Percentiles rank a stretch among this genome's conserved stretches.
These are phyloP conservation scores for Myxozyma kluyveri DNA, from an alignment of 805 yeast species.

Conservation along the genomic window DNA sequence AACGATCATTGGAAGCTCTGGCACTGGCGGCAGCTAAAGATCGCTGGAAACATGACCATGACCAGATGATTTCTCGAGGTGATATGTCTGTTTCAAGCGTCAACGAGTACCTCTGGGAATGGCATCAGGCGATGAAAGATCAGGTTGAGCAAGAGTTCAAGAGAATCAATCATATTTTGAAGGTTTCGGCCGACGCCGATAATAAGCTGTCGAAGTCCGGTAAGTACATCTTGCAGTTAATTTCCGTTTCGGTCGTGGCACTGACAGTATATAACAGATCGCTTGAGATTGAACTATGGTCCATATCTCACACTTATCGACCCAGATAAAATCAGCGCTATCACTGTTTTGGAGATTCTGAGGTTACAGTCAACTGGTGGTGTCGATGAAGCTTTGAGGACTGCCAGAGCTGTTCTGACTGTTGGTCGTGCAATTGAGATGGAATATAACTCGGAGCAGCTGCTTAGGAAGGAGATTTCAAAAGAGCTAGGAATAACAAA, in stretches of 20 bases:
- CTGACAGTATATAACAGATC: conserved; percentile 1
- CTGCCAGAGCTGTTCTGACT: conserved; percentile 73
- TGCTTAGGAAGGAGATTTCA: conserved; percentile 49
- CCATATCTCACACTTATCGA: conserved; percentile 72
- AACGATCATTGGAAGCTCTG: conserved; percentile 67
- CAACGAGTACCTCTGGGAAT: conserved; percentile 74
- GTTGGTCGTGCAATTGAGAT: conserved; percentile 83
- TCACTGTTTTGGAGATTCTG: conserved; percentile 77
- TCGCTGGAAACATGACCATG: conserved; percentile 84
- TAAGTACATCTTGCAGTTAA: not conserved
- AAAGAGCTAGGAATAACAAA: conserved; percentile 9
- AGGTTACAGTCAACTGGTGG: conserved; percentile 74
- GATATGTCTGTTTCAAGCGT: conserved; percentile 53
- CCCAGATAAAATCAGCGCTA: conserved; percentile 77
- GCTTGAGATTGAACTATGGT: conserved; percentile 51
- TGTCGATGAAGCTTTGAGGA: conserved; percentile 71
- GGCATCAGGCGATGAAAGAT: conserved; percentile 77
- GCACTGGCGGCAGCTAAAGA: conserved; percentile 83
- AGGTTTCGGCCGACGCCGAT: too few relatives aligned
- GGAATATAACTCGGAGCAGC: conserved; percentile 72
- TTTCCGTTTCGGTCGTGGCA: not conserved
- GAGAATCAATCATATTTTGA: conserved; percentile 31
- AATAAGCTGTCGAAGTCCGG: not conserved
- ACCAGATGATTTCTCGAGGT: conserved; percentile 60
- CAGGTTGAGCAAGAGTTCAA: conserved; percentile 63